Conservation (phyloP, 108 stramenopile genomes). For the Skeletonema menzelii region DNA sequence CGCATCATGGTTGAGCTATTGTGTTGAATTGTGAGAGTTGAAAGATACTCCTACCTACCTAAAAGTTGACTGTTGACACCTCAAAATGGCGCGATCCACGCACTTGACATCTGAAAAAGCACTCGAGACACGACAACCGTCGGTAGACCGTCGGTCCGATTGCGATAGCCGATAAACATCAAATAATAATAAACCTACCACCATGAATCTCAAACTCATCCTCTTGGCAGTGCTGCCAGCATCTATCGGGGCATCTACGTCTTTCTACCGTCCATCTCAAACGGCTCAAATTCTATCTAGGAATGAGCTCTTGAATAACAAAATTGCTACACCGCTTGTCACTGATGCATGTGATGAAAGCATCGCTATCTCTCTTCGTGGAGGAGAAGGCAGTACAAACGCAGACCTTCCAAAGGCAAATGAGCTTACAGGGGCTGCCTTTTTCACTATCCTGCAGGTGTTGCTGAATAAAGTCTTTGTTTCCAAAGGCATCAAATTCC, state of each 20-base stretch:
- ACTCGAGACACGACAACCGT: no score
- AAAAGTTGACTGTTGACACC: background rate
- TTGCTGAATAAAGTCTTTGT: constrained; percentile 58
- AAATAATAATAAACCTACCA: background rate
- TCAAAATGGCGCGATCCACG: background rate
- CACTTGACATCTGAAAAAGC: no score
- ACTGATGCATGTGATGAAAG: background rate
- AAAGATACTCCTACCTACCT: background rate
- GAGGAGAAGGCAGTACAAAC: constrained; percentile 14
- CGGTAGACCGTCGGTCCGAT: no score
- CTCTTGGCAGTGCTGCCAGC: constrained; percentile 31
- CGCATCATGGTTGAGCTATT: background rate
- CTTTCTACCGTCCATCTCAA: constrained; percentile 21
- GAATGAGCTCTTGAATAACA: constrained; percentile 4
- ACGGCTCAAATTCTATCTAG: background rate
- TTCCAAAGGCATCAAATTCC: constrained; percentile 60
- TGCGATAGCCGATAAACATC: background rate
- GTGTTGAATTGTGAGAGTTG: background rate
- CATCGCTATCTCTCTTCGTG: background rate
- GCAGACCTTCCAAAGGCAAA: constrained; percentile 32
- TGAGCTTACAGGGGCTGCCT: constrained; percentile 38
- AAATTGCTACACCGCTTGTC: background rate
- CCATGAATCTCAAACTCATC: constrained; percentile 7
- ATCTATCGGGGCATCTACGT: constrained; percentile 25
- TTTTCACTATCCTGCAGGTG: constrained; percentile 59